Evolutionary conservation across 2,329 filamentous ascomycete species (phyloP).

Genomic region (Sphaerulina musiva): DNA sequence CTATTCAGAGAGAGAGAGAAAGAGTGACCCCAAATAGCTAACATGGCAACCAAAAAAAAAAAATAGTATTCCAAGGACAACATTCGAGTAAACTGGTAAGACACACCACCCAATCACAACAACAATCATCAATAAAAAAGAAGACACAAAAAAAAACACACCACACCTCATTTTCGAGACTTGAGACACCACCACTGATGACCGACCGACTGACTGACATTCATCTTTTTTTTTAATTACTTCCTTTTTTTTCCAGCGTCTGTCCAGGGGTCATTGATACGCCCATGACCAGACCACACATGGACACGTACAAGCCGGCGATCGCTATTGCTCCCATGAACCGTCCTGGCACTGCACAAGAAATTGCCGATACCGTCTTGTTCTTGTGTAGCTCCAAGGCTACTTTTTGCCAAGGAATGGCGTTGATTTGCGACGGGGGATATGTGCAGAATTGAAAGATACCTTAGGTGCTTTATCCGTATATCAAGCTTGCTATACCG

Average conservation of each 20-base stretch:
- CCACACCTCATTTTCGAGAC: not conserved
- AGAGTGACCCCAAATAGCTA: not conserved
- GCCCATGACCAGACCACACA: conserved; percentile 40
- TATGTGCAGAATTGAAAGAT: conserved; percentile 39
- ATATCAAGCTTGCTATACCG: too few relatives aligned
- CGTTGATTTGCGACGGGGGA: conserved; percentile 43
- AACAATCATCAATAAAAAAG: too few relatives aligned
- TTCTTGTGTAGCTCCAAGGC: conserved; percentile 44
- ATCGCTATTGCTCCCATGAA: conserved; percentile 36
- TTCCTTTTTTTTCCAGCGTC: conserved; percentile 28
- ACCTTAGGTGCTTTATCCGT: not conserved
- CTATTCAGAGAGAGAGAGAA: too few relatives aligned
- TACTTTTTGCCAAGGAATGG: conserved; percentile 42
- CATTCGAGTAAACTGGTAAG: conserved; percentile 40
- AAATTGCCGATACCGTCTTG: conserved; percentile 44
- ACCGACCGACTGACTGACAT: not conserved
- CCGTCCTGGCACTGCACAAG: conserved; percentile 41
- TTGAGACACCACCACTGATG: not conserved
- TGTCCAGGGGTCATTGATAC: conserved; percentile 45
- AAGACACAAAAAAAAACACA: too few relatives aligned
- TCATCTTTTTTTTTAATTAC: too few relatives aligned
- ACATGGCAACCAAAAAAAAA: not conserved
- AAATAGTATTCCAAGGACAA: conserved; percentile 42
- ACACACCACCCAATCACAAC: too few relatives aligned
- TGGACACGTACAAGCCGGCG: conserved; percentile 27